Evolutionary conservation across 2,329 filamentous ascomycete species (phyloP), one percentile per base, ranked within the genome.

Genomic region (Aspergillus sp.): DNA sequence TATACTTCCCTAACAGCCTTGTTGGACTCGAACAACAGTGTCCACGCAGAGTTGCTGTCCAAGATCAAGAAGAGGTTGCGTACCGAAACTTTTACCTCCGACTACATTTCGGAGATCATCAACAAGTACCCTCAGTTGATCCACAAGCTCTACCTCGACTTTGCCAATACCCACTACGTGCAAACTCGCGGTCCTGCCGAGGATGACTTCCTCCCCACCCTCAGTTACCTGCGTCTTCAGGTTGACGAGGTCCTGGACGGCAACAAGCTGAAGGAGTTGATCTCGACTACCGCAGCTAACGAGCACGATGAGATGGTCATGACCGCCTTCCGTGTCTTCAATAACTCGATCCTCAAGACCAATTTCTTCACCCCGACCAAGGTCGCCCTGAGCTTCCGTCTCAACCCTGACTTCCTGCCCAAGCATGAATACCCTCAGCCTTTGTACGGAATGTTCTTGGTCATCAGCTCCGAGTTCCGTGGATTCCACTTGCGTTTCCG

Each of bases 291-390:
- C n/a, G 85, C 88, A 12, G 79, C 77, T 47, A 97, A 95, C 61
- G 91, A 98, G 72, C 90, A 98, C 69, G 90, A 98, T 62, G 86
- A 91, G 64, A 94, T 96, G 84, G 93, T 98, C 56, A 94, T 98
- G 89, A 89, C 83, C 34, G 89, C 90, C 11, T 97, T 98, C 81
- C 83, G 89, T 43, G 84, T 93, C 50, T 98, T 98, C 82, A 98
- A 98, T 75, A 83, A 81, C 45, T 82, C 87, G 37, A 84, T 97
- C 37, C 77, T 97, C 54, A 98, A 97, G 81, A 98, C 93, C 57
- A 98, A 98, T 75, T 86, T 86, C 69, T 96, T 94, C 76, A 98
- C 93, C 1, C 93, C 93, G 0, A 98, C 93, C 52, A 98, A 98
- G 78, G 91, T 98, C 33, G 93, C 93, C 7, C 79, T 98, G 56